Conservation (phyloP, 192 early-diverging fungal genomes). For the Rhizophagus clarus region DNA sequence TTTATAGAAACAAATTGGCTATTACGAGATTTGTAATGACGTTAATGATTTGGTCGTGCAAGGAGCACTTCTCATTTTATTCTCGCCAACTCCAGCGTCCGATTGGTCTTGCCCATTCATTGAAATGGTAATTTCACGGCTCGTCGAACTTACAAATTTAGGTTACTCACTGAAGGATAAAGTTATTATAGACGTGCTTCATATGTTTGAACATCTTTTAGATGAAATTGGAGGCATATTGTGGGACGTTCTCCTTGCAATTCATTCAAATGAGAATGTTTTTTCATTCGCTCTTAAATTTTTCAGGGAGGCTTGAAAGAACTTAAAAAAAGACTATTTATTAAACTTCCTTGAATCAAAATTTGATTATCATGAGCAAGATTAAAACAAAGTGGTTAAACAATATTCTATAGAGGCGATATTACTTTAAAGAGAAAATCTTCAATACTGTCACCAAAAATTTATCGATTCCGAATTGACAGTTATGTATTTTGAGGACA, state of each 20-base stretch:
- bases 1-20: background rate
- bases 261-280: too few relatives aligned
- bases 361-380: too few relatives aligned
- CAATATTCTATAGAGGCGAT: too few relatives aligned
- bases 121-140: background rate
- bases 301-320: too few relatives aligned
- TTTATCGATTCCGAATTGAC: too few relatives aligned
- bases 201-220: conserved; percentile 1
- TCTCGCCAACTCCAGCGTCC: background rate
- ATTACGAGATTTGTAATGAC: conserved; percentile 12
- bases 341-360: too few relatives aligned
- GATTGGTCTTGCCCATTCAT: background rate
- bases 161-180: background rate
- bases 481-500: too few relatives aligned
- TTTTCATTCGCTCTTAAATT: too few relatives aligned
- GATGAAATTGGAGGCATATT: background rate
- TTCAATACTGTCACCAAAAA: too few relatives aligned
- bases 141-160: background rate
- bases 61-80: conserved; percentile 13
- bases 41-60: conserved; percentile 21
- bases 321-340: too few relatives aligned
- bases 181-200: background rate
- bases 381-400: too few relatives aligned
- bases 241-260: background rate
- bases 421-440: too few relatives aligned